phyloP scores from a whole-genome alignment of 352 stramenopile genomes.

The Pythium grandisporangium region DNA sequence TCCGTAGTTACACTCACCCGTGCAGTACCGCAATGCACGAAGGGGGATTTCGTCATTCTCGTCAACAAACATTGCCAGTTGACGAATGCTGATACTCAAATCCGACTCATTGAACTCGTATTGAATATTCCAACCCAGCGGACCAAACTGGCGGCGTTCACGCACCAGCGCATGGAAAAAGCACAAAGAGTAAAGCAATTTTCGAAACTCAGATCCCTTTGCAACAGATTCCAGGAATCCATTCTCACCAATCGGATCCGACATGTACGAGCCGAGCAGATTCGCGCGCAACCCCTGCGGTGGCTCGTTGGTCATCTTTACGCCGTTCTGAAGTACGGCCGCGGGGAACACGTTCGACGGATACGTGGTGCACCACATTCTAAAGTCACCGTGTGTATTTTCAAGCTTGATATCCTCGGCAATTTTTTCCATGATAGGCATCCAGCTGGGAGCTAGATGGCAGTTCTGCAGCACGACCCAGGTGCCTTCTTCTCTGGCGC shows the following conservation, averaged over 20 bases:
- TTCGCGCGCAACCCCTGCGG: slow-evolving; percentile 90
- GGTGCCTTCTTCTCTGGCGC: slow-evolving; percentile 66
- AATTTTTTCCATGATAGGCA: slow-evolving; percentile 91
- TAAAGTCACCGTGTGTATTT: slow-evolving; percentile 83
- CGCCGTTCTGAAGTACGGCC: slow-evolving; percentile 91
- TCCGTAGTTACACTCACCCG: slow-evolving; percentile 81
- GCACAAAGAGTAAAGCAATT: slow-evolving; percentile 85
- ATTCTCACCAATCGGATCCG: slow-evolving; percentile 85
- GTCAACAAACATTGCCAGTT: slow-evolving; percentile 91
- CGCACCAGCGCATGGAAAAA: slow-evolving; percentile 92
- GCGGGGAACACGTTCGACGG: slow-evolving; percentile 91
- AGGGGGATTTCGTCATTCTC: slow-evolving; percentile 83
- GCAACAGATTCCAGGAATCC: slow-evolving; percentile 82
- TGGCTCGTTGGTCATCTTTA: slow-evolving; percentile 96
- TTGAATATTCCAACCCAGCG: slow-evolving; percentile 94
- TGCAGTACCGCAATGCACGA: slow-evolving; percentile 71
- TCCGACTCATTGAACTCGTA: slow-evolving; percentile 96
- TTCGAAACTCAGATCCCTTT: slow-evolving; percentile 74
- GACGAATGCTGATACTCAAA: slow-evolving; percentile 86
- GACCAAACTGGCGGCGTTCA: slow-evolving; percentile 88
- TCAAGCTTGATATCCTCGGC: slow-evolving; percentile 76
- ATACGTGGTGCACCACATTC: slow-evolving; percentile 93
- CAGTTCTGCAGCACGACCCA: slow-evolving; percentile 92
- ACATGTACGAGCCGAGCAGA: slow-evolving; percentile 86
- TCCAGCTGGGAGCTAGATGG: slow-evolving; percentile 89